Conservation (phyloP, 1,284 basidiomycete genomes). For the Cutaneotrichosporon mucoides region DNA sequence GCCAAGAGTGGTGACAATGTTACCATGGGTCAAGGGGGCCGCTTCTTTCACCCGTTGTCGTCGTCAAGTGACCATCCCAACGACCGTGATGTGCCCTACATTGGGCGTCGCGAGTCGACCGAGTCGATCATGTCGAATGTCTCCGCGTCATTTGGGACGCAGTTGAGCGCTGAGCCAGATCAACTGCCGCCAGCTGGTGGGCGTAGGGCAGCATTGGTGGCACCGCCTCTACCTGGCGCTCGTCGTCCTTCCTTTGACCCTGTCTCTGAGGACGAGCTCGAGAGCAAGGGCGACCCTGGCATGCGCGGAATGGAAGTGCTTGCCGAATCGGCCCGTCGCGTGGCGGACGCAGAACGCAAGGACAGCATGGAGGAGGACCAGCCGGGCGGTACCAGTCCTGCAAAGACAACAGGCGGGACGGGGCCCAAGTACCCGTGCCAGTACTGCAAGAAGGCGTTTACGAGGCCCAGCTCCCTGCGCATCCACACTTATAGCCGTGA, state of each 20-base stretch:
- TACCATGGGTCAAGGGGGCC: slow-evolving; percentile 20
- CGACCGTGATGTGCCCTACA: slow-evolving; percentile 2
- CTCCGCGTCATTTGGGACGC: background rate
- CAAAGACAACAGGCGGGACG: slow-evolving; percentile 9
- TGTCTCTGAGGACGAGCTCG: slow-evolving; percentile 20
- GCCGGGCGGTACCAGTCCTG: slow-evolving; percentile 11
- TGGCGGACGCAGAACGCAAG: slow-evolving; percentile 33
- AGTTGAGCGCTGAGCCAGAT: background rate
- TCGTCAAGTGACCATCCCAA: background rate
- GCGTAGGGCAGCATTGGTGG: background rate
- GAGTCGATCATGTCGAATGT: slow-evolving; percentile 16
- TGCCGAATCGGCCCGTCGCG: slow-evolving; percentile 34
- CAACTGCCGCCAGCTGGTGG: background rate
- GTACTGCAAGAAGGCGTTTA: slow-evolving; percentile 44
- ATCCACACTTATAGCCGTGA: slow-evolving; percentile 47
- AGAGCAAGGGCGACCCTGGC: slow-evolving; percentile 24
- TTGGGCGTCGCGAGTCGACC: slow-evolving; percentile 28
- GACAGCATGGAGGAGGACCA: slow-evolving; percentile 12
- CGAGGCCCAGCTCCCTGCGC: slow-evolving; percentile 38
- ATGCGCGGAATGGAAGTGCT: slow-evolving; percentile 45
- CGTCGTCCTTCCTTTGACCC: background rate
- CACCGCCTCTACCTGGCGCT: background rate
- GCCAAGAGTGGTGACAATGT: slow-evolving; percentile 38
- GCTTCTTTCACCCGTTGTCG: slow-evolving; percentile 1
- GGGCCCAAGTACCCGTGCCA: slow-evolving; percentile 43